Evolutionary conservation across 2,329 filamentous ascomycete species (phyloP).

Genomic region (Colletotrichum orbiculare): DNA sequence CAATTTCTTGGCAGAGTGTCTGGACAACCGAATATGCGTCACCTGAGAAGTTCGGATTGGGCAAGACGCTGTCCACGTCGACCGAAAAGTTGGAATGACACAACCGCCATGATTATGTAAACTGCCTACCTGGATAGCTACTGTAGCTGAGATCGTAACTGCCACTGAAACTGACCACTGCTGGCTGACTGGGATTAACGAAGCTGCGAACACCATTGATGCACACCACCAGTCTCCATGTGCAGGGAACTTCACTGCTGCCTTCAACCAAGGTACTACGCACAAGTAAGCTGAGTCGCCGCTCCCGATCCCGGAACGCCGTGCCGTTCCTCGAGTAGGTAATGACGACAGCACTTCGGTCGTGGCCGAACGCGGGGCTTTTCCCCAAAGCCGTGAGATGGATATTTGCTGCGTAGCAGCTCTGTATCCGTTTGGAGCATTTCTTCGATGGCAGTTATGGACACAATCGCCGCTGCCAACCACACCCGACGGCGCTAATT

Average conservation of each 20-base stretch:
- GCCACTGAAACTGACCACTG: not conserved
- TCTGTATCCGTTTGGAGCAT: no score
- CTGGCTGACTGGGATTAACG: no score
- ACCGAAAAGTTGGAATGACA: conserved; percentile 1
- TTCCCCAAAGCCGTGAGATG: conserved; percentile 4
- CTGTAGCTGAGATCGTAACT: conserved; percentile 4
- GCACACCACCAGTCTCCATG: no score
- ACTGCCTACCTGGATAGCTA: not conserved
- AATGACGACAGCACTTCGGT: conserved; percentile 20
- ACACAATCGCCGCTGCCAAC: conserved; percentile 20
- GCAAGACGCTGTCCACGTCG: conserved; percentile 8
- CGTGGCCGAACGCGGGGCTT: conserved; percentile 14
- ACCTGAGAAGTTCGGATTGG: conserved; percentile 16
- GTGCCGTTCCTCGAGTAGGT: conserved; percentile 2
- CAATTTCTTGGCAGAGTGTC: conserved; percentile 16
- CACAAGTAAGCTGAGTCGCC: not conserved
- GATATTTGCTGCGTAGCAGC: no score
- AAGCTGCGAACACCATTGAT: no score
- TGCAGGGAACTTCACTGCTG: no score
- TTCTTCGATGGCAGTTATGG: not conserved
- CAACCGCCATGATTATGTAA: no score
- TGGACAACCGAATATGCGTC: conserved; percentile 6
- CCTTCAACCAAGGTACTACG: no score
- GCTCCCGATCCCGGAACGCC: conserved; percentile 15
- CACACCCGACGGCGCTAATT: not conserved